Conservation (phyloP, 345 rosid species). For the Lepidium sativum region DNA sequence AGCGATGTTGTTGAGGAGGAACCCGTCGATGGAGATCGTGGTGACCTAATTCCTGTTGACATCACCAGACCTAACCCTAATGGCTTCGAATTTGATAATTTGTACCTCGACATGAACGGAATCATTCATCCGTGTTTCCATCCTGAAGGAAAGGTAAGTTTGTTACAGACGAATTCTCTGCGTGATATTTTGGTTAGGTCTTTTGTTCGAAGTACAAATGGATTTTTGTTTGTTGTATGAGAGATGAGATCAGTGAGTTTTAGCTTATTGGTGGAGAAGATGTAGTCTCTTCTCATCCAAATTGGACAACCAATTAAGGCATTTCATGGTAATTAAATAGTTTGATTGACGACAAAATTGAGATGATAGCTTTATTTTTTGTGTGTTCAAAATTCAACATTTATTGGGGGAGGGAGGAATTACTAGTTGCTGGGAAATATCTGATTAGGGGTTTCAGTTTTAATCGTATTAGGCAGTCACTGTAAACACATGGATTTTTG, state of each 20-base stretch:
- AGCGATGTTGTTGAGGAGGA: slow-evolving; percentile 79
- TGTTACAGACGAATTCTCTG: not conserved
- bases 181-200: not conserved
- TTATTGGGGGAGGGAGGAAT: no score
- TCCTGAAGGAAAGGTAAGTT: slow-evolving; percentile 82
- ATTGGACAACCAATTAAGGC: no score
- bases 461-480: not conserved
- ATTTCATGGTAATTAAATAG: no score
- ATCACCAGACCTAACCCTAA: slow-evolving; percentile 84
- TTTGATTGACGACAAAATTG: no score
- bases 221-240: not conserved
- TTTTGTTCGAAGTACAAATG: not conserved
- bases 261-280: not conserved
- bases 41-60: slow-evolving; percentile 41
- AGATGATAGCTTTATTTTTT: no score
- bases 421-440: not conserved
- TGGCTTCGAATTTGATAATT: slow-evolving; percentile 77
- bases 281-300: no score
- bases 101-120: slow-evolving; percentile 94
- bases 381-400: not conserved
- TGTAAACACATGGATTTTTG: not conserved
- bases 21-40: slow-evolving; percentile 34
- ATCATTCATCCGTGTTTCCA: slow-evolving; percentile 97
- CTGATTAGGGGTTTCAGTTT: not conserved
- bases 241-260: not conserved